Base-by-base conservation (phyloP, 164 flowering plant genomes). In the Pachysandra terminalis region DNA sequence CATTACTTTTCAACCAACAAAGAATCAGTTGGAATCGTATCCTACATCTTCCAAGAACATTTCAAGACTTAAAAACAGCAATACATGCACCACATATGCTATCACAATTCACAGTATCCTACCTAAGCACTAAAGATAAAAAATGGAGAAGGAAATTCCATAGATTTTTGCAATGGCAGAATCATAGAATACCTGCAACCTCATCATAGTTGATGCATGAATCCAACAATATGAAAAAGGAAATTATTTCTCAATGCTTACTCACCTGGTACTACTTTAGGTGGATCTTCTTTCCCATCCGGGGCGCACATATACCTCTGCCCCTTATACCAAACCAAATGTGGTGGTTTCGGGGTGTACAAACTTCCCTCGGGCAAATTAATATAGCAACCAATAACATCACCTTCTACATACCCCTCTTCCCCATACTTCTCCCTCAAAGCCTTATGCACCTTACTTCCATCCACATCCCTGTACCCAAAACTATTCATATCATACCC, bases 381-480 rank as follows among this genome's bases (percentile, higher is more conserved):
- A 28, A 95, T 87, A 68, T 95, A 95, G 71, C 81, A 90, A 12
- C 99, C 99, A 76, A 95, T 84, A 56, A 95, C 97, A 86, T 95
- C 99, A 19, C 97, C 98, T 75, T 95, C 96, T 64, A 68, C 73
- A 68, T 90, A 95, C 61, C 93, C 96, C 70, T 85, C 96, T 24
- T 85, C 92, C 35, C 96, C 99, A 80, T 92, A 95, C 82, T 82
- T 84, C 80, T 90, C 97, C 80, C 98, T 86, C 80, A 89, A 53
- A 9, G 96, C 99, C 80, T 90, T 90, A 65, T 90, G 93, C 52
- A 90, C 77, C 77, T 86, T 95, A 67, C 89, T 80, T 64, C 99
- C 99, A 82, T 95, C 99, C 66, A 93, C 69, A 67, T 95, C 99
- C 73, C 99, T 84, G 65, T 89, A 95, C 63, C 93, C 99, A 60